A percentile compares a stretch with the other conserved stretches of the same genome.
phyloP scores from a whole-genome alignment of 2,329 filamentous ascomycete genomes.

The Neurospora sp. region DNA sequence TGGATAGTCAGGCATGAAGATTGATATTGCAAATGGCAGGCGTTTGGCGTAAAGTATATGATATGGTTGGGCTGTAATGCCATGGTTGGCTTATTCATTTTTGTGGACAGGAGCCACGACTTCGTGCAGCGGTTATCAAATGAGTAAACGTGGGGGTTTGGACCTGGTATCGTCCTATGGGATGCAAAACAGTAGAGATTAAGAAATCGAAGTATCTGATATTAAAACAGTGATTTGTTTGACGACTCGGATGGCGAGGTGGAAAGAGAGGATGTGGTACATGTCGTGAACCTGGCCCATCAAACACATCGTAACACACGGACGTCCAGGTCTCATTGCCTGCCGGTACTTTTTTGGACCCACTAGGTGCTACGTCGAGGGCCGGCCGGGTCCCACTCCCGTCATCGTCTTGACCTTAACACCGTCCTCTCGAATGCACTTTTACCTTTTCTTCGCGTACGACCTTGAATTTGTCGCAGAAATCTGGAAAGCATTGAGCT shows the following conservation, averaged over 20 bases:
- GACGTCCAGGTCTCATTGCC: background rate
- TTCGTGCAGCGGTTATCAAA: background rate
- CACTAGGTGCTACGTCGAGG: background rate
- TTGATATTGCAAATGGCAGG: background rate
- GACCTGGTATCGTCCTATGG: background rate
- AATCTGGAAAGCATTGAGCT: background rate
- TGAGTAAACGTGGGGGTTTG: background rate
- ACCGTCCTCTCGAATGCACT: background rate
- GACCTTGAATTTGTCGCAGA: background rate
- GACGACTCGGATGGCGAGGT: background rate
- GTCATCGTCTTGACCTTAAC: background rate
- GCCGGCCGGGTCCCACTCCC: background rate
- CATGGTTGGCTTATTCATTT: background rate
- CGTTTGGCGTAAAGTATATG: background rate
- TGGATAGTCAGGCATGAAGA: background rate
- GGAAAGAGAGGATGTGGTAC: background rate
- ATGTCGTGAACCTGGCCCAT: background rate
- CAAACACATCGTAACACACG: background rate
- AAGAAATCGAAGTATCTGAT: background rate
- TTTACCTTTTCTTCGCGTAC: background rate
- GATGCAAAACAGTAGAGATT: background rate
- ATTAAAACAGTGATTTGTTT: background rate
- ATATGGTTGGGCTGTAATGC: background rate
- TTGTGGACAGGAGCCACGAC: slow-evolving; percentile 3
- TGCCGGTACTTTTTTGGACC: background rate